Evolutionary conservation across 495 filamentous ascomycete genomes (phyloP).

Genomic region (Sphaerosporella brunnea): DNA sequence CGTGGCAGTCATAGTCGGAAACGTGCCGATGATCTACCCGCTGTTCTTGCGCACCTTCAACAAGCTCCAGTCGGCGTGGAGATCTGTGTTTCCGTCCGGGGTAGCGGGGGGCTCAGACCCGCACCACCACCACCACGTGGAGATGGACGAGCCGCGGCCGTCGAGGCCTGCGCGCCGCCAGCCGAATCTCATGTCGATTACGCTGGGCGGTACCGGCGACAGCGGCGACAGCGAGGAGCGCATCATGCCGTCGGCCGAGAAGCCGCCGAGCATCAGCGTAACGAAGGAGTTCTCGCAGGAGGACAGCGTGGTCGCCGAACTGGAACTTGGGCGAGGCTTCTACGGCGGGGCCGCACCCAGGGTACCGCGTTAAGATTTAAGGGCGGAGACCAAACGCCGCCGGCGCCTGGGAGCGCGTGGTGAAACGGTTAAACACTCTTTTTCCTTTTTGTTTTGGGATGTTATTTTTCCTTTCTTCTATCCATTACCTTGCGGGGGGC

Average conservation of each 20-base stretch:
- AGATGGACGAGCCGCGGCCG: not conserved
- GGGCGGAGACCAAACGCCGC: too few species aligned
- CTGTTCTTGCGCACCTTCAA: slow-evolving; percentile 19
- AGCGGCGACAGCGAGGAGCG: slow-evolving; percentile 2
- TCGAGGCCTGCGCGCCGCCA: not conserved
- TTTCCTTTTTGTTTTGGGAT: too few species aligned
- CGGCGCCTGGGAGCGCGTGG: too few species aligned
- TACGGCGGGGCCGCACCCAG: too few species aligned
- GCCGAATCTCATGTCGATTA: slow-evolving; percentile 2
- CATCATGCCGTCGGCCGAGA: too few species aligned
- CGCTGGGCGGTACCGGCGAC: not conserved
- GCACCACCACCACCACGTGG: too few species aligned
- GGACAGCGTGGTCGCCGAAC: too few species aligned
- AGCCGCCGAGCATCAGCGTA: not conserved
- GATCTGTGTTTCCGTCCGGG: not conserved
- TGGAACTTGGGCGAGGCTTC: too few species aligned
- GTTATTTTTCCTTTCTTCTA: too few species aligned
- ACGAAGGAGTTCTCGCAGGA: not conserved
- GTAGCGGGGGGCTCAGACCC: not conserved
- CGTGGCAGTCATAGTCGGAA: slow-evolving; percentile 41
- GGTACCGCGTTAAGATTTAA: too few species aligned
- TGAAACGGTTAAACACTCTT: too few species aligned
- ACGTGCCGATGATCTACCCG: slow-evolving; percentile 44
- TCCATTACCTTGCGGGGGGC: too few species aligned
- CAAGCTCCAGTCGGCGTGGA: not conserved